phyloP scores from a whole-genome alignment of 495 filamentous ascomycete species.

The Pyronema omphalodes region DNA sequence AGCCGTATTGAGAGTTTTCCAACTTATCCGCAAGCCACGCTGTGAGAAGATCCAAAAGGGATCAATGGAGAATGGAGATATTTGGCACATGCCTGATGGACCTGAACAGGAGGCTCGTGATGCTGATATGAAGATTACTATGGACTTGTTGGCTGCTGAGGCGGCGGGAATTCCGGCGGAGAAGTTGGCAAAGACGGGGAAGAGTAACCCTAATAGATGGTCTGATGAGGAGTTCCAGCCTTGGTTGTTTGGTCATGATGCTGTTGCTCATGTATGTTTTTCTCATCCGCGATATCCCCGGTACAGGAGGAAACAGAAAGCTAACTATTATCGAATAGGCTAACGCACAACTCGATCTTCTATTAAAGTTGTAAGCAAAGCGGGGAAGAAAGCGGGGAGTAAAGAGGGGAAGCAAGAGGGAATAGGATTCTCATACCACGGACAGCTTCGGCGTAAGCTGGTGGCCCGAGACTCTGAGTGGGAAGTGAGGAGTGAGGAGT shows the following conservation, averaged over 20 bases:
- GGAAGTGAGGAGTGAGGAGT: too few relatives aligned
- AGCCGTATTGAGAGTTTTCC: slow-evolving; percentile 36
- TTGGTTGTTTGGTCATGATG: slow-evolving; percentile 36
- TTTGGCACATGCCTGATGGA: slow-evolving; percentile 41
- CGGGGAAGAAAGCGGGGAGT: too few relatives aligned
- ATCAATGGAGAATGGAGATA: slow-evolving; percentile 34
- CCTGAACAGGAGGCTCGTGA: slow-evolving; percentile 35
- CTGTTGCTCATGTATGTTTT: not conserved
- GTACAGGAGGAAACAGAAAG: too few relatives aligned
- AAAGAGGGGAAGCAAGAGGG: too few relatives aligned
- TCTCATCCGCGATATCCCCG: too few relatives aligned
- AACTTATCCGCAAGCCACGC: slow-evolving; percentile 40
- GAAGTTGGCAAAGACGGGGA: slow-evolving; percentile 20
- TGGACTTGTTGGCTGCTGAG: too few relatives aligned
- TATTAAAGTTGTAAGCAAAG: too few relatives aligned
- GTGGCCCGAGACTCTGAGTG: too few relatives aligned
- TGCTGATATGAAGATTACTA: slow-evolving; percentile 26
- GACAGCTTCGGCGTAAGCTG: too few relatives aligned
- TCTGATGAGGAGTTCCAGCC: slow-evolving; percentile 40
- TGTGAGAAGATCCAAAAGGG: slow-evolving; percentile 39
- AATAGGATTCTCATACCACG: too few relatives aligned
- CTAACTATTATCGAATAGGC: too few relatives aligned
- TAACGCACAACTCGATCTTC: too few relatives aligned
- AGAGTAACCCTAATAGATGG: slow-evolving; percentile 40
- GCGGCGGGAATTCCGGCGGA: slow-evolving; percentile 15